phyloP scores from a whole-genome alignment of 441 rosid genomes.

The Dalechampia spathulata region DNA sequence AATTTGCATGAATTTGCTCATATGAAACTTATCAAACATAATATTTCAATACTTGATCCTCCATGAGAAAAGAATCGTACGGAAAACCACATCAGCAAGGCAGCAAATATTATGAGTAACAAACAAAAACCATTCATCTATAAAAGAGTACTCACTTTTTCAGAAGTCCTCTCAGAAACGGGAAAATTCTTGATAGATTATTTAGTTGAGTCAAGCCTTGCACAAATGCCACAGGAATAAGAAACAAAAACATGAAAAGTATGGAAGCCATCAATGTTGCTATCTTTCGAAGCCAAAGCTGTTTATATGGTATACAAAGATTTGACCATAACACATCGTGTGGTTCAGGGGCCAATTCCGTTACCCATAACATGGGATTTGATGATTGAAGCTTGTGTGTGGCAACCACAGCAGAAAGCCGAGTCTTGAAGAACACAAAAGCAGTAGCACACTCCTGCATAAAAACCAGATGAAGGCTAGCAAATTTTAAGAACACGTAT shows the following conservation, averaged over 20 bases:
- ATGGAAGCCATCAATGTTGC: conserved; percentile 53
- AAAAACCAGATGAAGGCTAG: not conserved
- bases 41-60: no score
- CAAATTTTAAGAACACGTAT: not conserved
- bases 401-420: conserved; percentile 73
- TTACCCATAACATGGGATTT: conserved; percentile 95
- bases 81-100: not conserved
- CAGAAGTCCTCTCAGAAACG: conserved; percentile 54
- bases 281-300: conserved; percentile 83
- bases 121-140: conserved; percentile 9
- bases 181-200: conserved; percentile 47
- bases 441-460: conserved; percentile 73
- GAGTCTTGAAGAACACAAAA: conserved; percentile 89
- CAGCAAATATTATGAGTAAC: not conserved
- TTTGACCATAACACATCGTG: conserved; percentile 89
- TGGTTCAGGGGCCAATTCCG: conserved; percentile 88
- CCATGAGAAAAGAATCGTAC: conserved; percentile 3
- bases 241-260: conserved; percentile 71
- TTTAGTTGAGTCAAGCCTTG: conserved; percentile 80
- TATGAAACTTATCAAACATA: not conserved
- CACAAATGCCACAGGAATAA: conserved; percentile 73
- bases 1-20: not conserved
- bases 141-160: conserved; percentile 41
- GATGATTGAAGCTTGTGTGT: conserved; percentile 76
- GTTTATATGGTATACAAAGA: conserved; percentile 70